Evolutionary conservation across 352 stramenopile genomes (phyloP), one percentile per base, ranked within the genome.

Genomic region (Phytopythium mirpurense): DNA sequence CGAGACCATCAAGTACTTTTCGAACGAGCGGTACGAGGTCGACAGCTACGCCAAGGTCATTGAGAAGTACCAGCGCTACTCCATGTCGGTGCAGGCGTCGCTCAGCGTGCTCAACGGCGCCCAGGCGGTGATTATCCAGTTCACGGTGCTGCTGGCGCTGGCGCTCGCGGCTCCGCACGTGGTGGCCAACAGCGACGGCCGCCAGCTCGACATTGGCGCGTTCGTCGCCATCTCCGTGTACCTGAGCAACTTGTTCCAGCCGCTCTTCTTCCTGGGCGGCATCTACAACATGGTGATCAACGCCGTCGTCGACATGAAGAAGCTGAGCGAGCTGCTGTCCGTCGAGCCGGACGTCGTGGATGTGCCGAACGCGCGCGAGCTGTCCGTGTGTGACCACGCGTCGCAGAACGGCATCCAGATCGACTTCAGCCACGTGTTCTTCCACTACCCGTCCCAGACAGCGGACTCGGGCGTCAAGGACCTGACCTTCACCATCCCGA

Each of bases 1-100:
- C 68, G 96, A 99, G 70, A 98, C 93, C 7, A 97, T 99, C 57
- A 99, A 99, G 67, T 98, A 98, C 51, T 99, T 98, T 59, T 96
- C 90, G 9, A 96, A 96, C 44, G 96, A 98, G 64, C 65, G 77
- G 12, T 97, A 97, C 57, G 96, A 98, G 54, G 74, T 92, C 42
- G 74, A 95, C 23, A 65, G 88, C 50, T 99, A 98, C 72, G 78
- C 83, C 40, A 80, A 85, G 44, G 83, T 94, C 27, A 96, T 99
- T 19, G 67, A 88, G 45, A 90, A 90, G 47, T 99, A 97, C 70
- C 96, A 99, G 73, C 75, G 67, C 41, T 92, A 96, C 62, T 96
- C 72, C 35, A 74, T 98, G 26, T 91, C 90, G 24, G 95, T 98
- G 14, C 89, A 98, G 63, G 91, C 88, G 12, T 98, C 88, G 32